A percentile compares a stretch with the other conserved stretches of the same genome.
Evolutionary conservation across 73 alveolate species (phyloP).

Genomic region (Paramecium tetraurelia): DNA sequence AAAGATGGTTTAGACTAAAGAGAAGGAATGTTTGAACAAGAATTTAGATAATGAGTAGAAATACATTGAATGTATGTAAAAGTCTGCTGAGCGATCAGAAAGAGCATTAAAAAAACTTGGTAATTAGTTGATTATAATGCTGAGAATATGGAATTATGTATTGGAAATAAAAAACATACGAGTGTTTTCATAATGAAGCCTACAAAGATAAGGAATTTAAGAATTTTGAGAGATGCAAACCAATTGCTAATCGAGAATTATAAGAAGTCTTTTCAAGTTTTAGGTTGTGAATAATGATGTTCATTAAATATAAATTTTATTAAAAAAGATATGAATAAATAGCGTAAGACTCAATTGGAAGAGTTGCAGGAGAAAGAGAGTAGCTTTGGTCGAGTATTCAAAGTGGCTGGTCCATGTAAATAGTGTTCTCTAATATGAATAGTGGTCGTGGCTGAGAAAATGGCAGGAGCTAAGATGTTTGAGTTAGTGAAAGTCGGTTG

Average conservation of each 20-base stretch:
- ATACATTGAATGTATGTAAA: not conserved
- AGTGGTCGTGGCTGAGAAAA: slow-evolving; percentile 97
- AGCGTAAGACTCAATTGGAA: slow-evolving; percentile 58
- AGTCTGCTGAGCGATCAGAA: not conserved
- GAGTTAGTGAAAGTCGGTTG: slow-evolving; percentile 98
- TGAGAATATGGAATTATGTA: slow-evolving; percentile 10
- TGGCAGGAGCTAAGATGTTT: slow-evolving; percentile 99
- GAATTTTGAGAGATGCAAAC: not conserved
- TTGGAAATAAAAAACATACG: not conserved
- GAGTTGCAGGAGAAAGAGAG: slow-evolving; percentile 58
- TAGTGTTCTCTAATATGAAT: not conserved
- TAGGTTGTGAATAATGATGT: slow-evolving; percentile 20
- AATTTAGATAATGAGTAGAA: not conserved
- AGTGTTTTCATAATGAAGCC: slow-evolving; percentile 13
- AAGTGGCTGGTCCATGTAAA: slow-evolving; percentile 67
- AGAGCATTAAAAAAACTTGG: not conserved
- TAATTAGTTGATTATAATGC: not conserved
- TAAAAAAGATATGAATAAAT: slow-evolving; percentile 4
- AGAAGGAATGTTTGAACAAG: not conserved
- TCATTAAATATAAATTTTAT: not conserved
- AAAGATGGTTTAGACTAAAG: not conserved
- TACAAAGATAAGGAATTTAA: not conserved
- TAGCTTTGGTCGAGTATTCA: slow-evolving; percentile 62
- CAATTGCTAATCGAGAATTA: not conserved
- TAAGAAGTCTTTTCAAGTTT: not conserved